These are phyloP conservation scores for Mortierella alpina DNA, from an alignment of 192 early-diverging fungal genomes.

Conservation along the genomic window DNA sequence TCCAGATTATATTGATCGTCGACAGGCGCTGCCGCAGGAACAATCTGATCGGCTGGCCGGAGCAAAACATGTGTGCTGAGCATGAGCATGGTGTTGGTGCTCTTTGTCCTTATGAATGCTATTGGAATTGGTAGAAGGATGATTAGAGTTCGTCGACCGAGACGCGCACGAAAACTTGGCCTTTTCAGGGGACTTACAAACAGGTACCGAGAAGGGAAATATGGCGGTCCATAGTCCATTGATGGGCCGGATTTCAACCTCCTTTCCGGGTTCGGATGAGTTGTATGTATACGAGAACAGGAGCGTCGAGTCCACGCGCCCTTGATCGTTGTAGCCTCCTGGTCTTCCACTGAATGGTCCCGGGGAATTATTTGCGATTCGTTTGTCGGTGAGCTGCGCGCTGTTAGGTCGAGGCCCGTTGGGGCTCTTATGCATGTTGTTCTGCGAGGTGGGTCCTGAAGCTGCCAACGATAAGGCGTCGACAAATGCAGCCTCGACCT, in stretches of 20 bases:
- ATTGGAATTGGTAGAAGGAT: constrained; percentile 18
- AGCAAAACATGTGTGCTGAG: constrained; percentile 49
- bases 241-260: constrained; percentile 49
- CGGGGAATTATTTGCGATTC: constrained; percentile 22
- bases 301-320: constrained; percentile 49
- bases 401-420: constrained; percentile 26
- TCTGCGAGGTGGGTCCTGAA: constrained; percentile 3
- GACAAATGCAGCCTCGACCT: constrained; percentile 63
- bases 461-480: constrained; percentile 35
- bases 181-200: constrained; percentile 57
- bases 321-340: constrained; percentile 22
- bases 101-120: constrained; percentile 52
- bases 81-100: constrained; percentile 52
- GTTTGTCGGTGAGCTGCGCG: constrained; percentile 21
- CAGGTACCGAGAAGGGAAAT: constrained; percentile 63
- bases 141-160: neutral
- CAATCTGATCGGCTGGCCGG: constrained; percentile 36
- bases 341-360: constrained; percentile 38
- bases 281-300: constrained; percentile 64
- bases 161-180: no score
- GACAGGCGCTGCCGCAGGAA: constrained; percentile 31
- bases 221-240: constrained; percentile 60
- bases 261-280: constrained; percentile 50
- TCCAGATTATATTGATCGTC: constrained; percentile 61
- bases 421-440: constrained; percentile 30